Conservation (phyloP, 179 eudicot genomes). For the Spergularia azorica region DNA sequence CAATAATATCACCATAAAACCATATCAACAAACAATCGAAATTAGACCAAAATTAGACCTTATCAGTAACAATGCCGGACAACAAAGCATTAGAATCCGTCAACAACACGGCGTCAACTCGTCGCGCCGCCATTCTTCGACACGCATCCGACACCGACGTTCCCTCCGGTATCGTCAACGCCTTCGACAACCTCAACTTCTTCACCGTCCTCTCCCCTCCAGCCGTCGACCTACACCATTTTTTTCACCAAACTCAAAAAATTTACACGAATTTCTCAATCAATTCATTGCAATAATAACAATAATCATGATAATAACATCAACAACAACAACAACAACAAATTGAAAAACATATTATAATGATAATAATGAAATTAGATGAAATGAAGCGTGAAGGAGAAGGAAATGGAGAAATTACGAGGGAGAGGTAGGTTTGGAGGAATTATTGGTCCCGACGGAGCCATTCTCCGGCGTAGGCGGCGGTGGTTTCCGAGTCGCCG, state of each 20-base stretch:
- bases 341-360: not conserved
- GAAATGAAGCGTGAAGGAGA: not conserved
- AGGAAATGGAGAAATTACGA: constrained; percentile 28
- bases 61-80: constrained; percentile 95
- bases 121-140: constrained; percentile 91
- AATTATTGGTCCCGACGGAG: constrained; percentile 23
- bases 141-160: constrained; percentile 93
- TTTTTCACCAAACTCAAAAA: not conserved
- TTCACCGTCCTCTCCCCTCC: constrained; percentile 96
- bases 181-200: constrained; percentile 89
- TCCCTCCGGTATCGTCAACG: constrained; percentile 95
- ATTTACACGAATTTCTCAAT: not conserved
- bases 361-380: not conserved
- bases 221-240: constrained; percentile 29
- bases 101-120: constrained; percentile 87
- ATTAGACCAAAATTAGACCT: constrained; percentile 49
- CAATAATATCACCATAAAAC: constrained; percentile 25
- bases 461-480: constrained; percentile 59
- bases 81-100: constrained; percentile 96
- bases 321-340: not conserved
- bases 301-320: too few species aligned
- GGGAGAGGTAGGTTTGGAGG: constrained; percentile 67
- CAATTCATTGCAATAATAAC: not conserved
- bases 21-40: constrained; percentile 24
- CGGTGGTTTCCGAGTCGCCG: constrained; percentile 39